Evolutionary conservation across 2,329 filamentous ascomycete genomes (phyloP).

Genomic region (Aspergillus nomiae): DNA sequence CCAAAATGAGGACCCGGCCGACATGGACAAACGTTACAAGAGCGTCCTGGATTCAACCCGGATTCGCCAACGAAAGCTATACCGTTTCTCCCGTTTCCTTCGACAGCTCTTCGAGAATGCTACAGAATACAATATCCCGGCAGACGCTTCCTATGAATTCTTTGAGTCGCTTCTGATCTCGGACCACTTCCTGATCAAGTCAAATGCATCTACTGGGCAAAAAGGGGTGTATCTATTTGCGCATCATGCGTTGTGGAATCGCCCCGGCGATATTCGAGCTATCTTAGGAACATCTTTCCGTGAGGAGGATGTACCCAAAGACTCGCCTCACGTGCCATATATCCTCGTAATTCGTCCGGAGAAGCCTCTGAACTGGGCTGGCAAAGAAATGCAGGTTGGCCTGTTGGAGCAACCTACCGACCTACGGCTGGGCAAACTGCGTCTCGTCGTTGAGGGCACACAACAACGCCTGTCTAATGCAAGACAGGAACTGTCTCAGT

Average conservation of each 20-base stretch:
- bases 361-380: constrained; percentile 76
- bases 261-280: constrained; percentile 78
- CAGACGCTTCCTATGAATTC: constrained; percentile 71
- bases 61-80: constrained; percentile 92
- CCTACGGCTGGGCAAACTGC: constrained; percentile 80
- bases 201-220: constrained; percentile 64
- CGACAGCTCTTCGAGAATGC: constrained; percentile 95
- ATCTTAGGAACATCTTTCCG: constrained; percentile 81
- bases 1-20: constrained; percentile 76
- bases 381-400: constrained; percentile 69
- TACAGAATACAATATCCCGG: constrained; percentile 84
- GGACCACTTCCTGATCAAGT: constrained; percentile 85
- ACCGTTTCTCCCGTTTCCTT: constrained; percentile 88
- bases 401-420: constrained; percentile 80
- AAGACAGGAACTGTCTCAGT: constrained; percentile 73
- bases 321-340: constrained; percentile 74
- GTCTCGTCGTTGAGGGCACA: constrained; percentile 85
- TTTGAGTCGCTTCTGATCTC: constrained; percentile 78
- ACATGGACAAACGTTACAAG: constrained; percentile 98
- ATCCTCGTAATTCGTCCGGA: constrained; percentile 84
- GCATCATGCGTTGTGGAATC: constrained; percentile 73
- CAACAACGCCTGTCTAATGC: constrained; percentile 76
- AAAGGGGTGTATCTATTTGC: constrained; percentile 82
- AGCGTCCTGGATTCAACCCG: constrained; percentile 93
- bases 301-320: constrained; percentile 68